phyloP scores from a whole-genome alignment of 345 rosid species.

The Citrus mangshanensis region DNA sequence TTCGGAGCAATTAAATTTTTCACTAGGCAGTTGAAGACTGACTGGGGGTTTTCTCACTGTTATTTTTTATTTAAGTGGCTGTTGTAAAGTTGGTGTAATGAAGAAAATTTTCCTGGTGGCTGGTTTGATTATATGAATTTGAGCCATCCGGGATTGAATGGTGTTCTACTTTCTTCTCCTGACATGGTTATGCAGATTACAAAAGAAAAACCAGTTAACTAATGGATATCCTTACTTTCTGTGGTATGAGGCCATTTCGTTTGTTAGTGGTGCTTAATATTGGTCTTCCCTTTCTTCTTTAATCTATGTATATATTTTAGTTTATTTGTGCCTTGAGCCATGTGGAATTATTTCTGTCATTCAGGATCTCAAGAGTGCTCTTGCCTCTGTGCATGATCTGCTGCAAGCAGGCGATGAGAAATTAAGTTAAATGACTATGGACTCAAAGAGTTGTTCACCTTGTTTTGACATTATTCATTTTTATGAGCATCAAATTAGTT shows the following conservation, averaged over 20 bases:
- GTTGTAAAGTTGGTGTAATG: neutral
- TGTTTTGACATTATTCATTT: neutral
- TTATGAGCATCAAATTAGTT: neutral
- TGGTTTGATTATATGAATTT: neutral
- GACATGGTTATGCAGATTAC: neutral
- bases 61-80: neutral
- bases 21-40: neutral
- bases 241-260: neutral
- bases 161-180: neutral
- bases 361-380: neutral
- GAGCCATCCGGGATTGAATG: neutral
- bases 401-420: neutral
- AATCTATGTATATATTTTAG: neutral
- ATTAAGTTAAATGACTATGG: neutral
- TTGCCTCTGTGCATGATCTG: neutral
- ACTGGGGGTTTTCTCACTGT: neutral
- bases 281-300: neutral
- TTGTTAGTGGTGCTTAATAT: neutral
- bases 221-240: neutral
- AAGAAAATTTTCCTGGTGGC: neutral
- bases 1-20: neutral
- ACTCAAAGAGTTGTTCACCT: neutral
- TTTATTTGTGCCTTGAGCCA: neutral
- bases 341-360: neutral
- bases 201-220: neutral